Conservation (phyloP, 805 yeast species). For the Pichia nanzhaoensis region DNA sequence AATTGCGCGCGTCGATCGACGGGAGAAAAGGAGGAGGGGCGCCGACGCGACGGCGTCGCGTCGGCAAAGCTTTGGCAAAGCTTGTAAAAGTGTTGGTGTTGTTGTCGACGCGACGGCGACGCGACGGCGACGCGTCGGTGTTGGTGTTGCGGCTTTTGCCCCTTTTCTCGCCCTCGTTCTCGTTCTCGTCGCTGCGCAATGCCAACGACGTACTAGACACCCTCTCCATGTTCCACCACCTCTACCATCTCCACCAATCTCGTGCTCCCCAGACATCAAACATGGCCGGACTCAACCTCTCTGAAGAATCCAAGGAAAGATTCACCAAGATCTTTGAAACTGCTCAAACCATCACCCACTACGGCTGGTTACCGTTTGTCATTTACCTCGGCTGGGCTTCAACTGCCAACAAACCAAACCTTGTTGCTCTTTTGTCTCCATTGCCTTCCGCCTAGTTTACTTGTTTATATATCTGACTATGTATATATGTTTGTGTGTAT, state of each 20-base stretch:
- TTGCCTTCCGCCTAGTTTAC: conserved; percentile 58
- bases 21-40: no score
- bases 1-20: conserved; percentile 4
- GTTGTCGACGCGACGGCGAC: no score
- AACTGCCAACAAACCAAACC: conserved; percentile 76
- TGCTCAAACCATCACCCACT: conserved; percentile 84
- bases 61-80: no score
- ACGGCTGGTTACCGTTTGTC: conserved; percentile 95
- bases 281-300: conserved; percentile 36
- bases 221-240: no score
- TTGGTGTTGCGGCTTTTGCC: no score
- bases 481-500: conserved; percentile 4
- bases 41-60: no score
- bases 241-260: no score
- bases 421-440: conserved; percentile 72
- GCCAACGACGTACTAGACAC: no score
- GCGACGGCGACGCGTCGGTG: no score
- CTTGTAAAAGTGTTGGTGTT: background rate
- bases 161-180: no score
- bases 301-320: conserved; percentile 67
- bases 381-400: conserved; percentile 84
- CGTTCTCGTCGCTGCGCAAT: no score
- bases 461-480: background rate
- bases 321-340: conserved; percentile 73
- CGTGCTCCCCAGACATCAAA: background rate